Base-by-base conservation (phyloP, 345 rosid species). In the Dimocarpus longan region DNA sequence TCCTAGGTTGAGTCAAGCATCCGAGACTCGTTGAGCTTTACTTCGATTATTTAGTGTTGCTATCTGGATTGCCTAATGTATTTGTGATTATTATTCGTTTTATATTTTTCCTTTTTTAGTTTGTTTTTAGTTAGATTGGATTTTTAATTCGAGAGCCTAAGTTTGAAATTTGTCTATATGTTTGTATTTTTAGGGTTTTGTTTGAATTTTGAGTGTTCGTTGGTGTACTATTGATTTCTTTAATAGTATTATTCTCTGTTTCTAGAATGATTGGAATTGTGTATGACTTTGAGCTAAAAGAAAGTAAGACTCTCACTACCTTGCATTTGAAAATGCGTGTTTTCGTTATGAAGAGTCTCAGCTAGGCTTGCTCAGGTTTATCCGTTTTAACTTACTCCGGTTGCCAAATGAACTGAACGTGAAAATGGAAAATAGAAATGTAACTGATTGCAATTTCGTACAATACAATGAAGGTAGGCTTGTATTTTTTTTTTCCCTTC, bases 31-130 rank as follows among this genome's bases (percentile, higher is more conserved):
- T 16, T 43, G 16, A 16, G 46, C 63, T 75, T 19, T 42, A 63
- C 64, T 37, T 71, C 19, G 66, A 68, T 71, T 70, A 26, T 19
- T 46, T 44, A 10, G 44, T 19, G 37, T 32, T 9, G 19, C 39
- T 70, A 22, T 74, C 67, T 75, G 74, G 68, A 44, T 75, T 74
- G 11, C 18, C 11, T 21, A 60, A 13, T 16, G 40, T 74, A 15
- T 74, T 24, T 42, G n/a, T 24, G 52, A 15, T 40, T 6, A 62
- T 43, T 19, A 32, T 71, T 71, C 26, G 11, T 44, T 22, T 43
- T 46, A 39, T 13, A 18, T 54, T 71, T 56, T 63, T 37, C 10
- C 16, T 75, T 50, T 39, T 24, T 43, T 5, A 32, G 8, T 57
- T 66, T 5, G 44, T 63, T 48, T 32, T 26, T 40, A 42, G 44